Evolutionary conservation across 768 basidiomycete species (phyloP), one percentile per base, ranked within the genome.

Genomic region (Daedaleopsis sinensis): DNA sequence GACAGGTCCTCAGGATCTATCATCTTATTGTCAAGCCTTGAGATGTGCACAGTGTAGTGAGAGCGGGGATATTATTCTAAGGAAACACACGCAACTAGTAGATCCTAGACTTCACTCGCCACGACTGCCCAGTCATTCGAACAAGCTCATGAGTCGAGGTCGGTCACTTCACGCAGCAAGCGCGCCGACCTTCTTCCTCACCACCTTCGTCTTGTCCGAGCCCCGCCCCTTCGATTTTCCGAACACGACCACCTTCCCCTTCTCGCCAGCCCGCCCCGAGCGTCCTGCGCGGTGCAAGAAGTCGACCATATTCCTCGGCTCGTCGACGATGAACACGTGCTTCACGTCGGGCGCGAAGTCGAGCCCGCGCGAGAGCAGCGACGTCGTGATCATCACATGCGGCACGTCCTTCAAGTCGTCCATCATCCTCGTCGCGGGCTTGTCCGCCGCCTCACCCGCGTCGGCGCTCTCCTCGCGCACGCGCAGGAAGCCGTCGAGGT

Each of bases 241-340:
- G 68, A 93, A 93, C 7, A 93, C 77, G 3, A 93, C 85, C 0
- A 93, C 92, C 65, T 81, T 86, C 1, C 90, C 91, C 27, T 73
- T 70, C 69, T 81, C 72, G 0, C 91, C 91, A 5, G 92, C 93
- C 35, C 94, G 78, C 2, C 88, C 94, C 0, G 90, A 82, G 50
- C 95, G 78, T 16, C 95, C 95, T 0, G 95, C 95, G 5, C 95
- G 87, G 75, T 97, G 95, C 61, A 97, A 72, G 71, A 96, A 96
- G 73, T 97, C 95, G 42, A 96, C 82, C 81, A 90, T 91, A 71
- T 94, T 96, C 65, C 90, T 78, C 19, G 95, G 94, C 69, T 91
- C 86, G 66, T 96, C 95, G 23, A 92, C 81, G 65, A 96, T 88
- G 72, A 97, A 89, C 3, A 96, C 90, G 67, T 95, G 87, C 63